Percentiles rank a stretch among this genome's conserved stretches.
Conservation (phyloP, 106 monocot genomes). For the Dendrobium officinale region DNA sequence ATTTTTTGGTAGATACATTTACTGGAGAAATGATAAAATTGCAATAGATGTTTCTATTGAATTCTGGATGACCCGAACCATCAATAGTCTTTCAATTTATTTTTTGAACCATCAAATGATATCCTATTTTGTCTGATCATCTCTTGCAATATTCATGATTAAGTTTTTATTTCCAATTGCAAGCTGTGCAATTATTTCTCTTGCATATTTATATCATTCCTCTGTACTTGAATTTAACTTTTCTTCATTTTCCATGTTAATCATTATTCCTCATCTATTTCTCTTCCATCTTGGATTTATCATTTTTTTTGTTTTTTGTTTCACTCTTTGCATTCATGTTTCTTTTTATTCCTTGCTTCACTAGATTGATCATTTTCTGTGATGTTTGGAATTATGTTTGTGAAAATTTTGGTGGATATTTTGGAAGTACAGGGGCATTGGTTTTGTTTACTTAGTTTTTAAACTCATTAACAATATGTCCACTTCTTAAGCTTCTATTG, state of each 20-base stretch:
- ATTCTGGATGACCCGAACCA: neutral
- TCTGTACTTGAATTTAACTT: too few species aligned
- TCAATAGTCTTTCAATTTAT: neutral
- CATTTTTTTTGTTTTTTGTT: neutral
- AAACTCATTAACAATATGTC: too few species aligned
- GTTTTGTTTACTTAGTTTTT: neutral
- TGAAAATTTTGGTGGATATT: neutral
- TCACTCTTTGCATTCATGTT: neutral
- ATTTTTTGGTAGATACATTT: neutral
- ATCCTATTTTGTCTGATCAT: neutral
- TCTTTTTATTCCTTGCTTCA: too few species aligned
- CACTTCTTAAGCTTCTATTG: neutral
- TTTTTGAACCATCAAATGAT: neutral
- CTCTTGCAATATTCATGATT: neutral
- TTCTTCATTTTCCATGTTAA: too few species aligned
- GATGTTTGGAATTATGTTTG: too few species aligned
- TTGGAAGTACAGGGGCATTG: neutral
- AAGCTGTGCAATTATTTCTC: too few species aligned
- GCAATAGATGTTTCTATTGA: neutral
- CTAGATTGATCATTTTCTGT: too few species aligned
- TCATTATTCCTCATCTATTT: too few species aligned
- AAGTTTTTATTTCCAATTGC: neutral
- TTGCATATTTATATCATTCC: too few species aligned
- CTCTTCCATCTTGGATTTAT: too few species aligned
- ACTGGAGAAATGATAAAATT: too few species aligned